Evolutionary conservation across 2,329 filamentous ascomycete species (phyloP), one percentile per base, ranked within the genome.

Genomic region (Colletotrichum sp.): DNA sequence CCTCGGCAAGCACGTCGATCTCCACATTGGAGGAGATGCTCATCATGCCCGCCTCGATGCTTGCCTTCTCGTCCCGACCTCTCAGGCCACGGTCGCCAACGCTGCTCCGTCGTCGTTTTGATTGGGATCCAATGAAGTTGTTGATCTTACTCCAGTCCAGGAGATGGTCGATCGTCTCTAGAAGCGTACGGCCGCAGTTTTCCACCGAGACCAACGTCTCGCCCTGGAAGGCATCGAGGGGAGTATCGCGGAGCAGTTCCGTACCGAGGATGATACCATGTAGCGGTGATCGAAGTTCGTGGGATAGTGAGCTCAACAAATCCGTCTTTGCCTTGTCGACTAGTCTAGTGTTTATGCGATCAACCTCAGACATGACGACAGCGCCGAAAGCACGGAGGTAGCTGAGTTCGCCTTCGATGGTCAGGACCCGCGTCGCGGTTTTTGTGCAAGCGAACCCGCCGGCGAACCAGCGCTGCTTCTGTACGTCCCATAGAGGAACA

Each of bases 251-350:
- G 0, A 93, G 79, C 4, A 92, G 81, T 77, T 92, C 90, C 2
- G 87, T 85, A 70, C 85, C 90, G 0, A 90, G 87, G 0, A 93
- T 82, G 39, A 93, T 89, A 3, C 91, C 92, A 71, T 93, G 91
- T 1, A 93, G 83, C 0, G 92, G 92, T 2, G 89, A 91, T 7
- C 92, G 86, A 7, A 93, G 82, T 79, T 93, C 92, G 78, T 93
- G 92, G 6, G 89, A 91, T 4, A 93, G 87, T 1, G 89, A 92
- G 0, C 89, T 89, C 6, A 93, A 86, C 30, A 92, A 89, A 72
- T 92, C 90, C 2, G 88, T 88, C 79, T 92, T 92, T 24, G 89
- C 87, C 69, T 84, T 86, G 34, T 88, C 85, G 0, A 85, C 83
- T 7, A 81, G 78, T 21, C 81, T 71, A 0, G 83, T 79, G 7